A percentile compares a stretch with the other conserved stretches of the same genome.
phyloP scores from a whole-genome alignment of 1,284 basidiomycete species.

The Phellopilus nigrolimitatus region DNA sequence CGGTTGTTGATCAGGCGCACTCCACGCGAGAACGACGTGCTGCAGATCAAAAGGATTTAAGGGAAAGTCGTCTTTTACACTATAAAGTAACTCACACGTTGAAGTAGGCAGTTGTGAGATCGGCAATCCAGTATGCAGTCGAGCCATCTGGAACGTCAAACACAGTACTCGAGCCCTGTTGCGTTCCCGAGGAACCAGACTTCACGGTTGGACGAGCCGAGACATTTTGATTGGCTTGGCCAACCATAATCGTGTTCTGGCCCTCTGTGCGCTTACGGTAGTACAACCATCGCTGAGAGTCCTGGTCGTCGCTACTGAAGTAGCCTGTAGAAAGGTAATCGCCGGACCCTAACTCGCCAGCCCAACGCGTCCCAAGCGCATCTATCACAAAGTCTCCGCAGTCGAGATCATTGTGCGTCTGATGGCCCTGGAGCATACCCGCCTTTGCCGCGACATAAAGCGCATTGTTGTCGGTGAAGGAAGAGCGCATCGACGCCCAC shows the following conservation, averaged over 20 bases:
- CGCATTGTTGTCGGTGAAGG: slow-evolving; percentile 86
- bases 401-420: slow-evolving; percentile 94
- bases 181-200: slow-evolving; percentile 57
- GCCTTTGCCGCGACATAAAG: slow-evolving; percentile 88
- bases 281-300: slow-evolving; percentile 77
- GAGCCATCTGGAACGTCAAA: slow-evolving; percentile 57
- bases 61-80: no score
- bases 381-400: slow-evolving; percentile 94
- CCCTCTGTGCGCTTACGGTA: slow-evolving; percentile 97
- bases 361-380: slow-evolving; percentile 92
- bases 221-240: slow-evolving; percentile 79
- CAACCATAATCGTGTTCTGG: slow-evolving; percentile 90
- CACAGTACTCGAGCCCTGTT: slow-evolving; percentile 80
- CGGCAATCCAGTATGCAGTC: slow-evolving; percentile 79
- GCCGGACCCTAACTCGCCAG: slow-evolving; percentile 89
- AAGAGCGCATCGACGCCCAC: slow-evolving; percentile 90
- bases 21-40: slow-evolving; percentile 76
- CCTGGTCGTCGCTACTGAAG: slow-evolving; percentile 68
- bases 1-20: slow-evolving; percentile 84
- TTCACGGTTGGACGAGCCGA: slow-evolving; percentile 58
- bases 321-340: slow-evolving; percentile 75
- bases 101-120: slow-evolving; percentile 81
- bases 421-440: slow-evolving; percentile 71
- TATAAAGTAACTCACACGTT: slow-evolving; percentile 48
- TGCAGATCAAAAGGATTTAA: slow-evolving; percentile 23